phyloP scores from a whole-genome alignment of 2,329 filamentous ascomycete genomes.

The Clonostachys sp. region DNA sequence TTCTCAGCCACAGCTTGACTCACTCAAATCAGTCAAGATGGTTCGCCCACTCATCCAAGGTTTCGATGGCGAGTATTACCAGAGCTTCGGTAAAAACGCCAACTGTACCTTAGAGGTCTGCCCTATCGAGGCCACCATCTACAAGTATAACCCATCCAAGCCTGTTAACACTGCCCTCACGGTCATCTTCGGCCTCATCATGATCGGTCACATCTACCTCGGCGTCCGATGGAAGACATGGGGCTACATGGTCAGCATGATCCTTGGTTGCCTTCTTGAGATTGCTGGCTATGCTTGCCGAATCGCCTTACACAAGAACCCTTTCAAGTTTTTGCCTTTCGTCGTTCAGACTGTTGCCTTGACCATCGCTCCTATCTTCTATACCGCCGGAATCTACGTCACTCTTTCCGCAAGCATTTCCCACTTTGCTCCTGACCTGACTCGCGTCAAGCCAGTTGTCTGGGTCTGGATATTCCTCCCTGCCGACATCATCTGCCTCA shows the following conservation, averaged over 20 bases:
- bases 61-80: too few species aligned
- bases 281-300: conserved; percentile 58
- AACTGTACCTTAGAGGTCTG: conserved; percentile 42
- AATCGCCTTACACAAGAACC: conserved; percentile 43
- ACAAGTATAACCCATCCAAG: conserved; percentile 32
- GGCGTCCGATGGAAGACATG: conserved; percentile 32
- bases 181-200: conserved; percentile 31
- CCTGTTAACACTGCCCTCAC: conserved; percentile 40
- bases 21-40: too few species aligned
- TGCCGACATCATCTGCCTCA: conserved; percentile 43
- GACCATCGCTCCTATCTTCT: conserved; percentile 21
- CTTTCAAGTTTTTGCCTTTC: conserved; percentile 51
- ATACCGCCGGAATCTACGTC: conserved; percentile 18
- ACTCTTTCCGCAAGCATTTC: conserved; percentile 21
- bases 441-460: conserved; percentile 22
- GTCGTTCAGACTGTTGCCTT: conserved; percentile 53
- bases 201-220: conserved; percentile 31
- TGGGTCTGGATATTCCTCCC: conserved; percentile 34
- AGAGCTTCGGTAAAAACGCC: conserved; percentile 30
- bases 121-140: conserved; percentile 31
- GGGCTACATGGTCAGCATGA: conserved; percentile 41
- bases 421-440: conserved; percentile 11
- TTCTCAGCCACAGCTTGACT: too few species aligned
- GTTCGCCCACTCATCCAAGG: too few species aligned
- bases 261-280: conserved; percentile 49